Evolutionary conservation across 805 yeast species (phyloP).

Genomic region (Lachancea kluyveri): DNA sequence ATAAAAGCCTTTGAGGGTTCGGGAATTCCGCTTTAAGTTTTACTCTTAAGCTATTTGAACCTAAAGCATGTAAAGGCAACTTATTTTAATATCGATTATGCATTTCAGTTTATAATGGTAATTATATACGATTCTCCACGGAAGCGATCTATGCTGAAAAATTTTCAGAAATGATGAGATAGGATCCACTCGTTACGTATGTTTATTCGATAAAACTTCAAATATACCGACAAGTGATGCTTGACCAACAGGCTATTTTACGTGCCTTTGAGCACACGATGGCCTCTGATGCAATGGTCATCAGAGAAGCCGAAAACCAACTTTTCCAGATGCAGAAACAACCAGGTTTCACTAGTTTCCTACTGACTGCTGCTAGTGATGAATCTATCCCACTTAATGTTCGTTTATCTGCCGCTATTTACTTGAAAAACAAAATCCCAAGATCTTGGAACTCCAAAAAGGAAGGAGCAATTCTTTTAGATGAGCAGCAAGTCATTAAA

Average conservation of each 20-base stretch:
- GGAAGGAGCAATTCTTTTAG: conserved; percentile 29
- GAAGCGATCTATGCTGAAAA: no score
- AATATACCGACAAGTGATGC: no score
- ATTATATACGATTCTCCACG: no score
- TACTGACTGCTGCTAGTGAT: conserved; percentile 45
- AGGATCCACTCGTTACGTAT: no score
- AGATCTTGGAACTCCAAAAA: conserved; percentile 42
- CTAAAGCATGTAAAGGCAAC: conserved; percentile 5
- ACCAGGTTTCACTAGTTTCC: conserved; percentile 51
- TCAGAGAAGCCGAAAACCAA: conserved; percentile 50
- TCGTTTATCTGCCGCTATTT: conserved; percentile 58
- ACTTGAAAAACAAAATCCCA: conserved; percentile 57
- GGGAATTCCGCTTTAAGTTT: background rate
- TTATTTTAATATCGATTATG: conserved; percentile 5
- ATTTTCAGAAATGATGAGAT: no score
- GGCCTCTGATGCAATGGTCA: conserved; percentile 42
- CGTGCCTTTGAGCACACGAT: conserved; percentile 47
- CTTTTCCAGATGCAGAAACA: conserved; percentile 46
- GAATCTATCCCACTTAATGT: conserved; percentile 36
- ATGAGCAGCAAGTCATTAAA: conserved; percentile 52
- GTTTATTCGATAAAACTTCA: no score
- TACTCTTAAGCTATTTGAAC: background rate
- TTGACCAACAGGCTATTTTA: conserved; percentile 44
- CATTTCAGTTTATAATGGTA: background rate
- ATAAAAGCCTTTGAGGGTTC: background rate